These are phyloP conservation scores for Arachnopeziza araneosa DNA, from an alignment of 2,329 filamentous ascomycete species.

Conservation along the genomic window DNA sequence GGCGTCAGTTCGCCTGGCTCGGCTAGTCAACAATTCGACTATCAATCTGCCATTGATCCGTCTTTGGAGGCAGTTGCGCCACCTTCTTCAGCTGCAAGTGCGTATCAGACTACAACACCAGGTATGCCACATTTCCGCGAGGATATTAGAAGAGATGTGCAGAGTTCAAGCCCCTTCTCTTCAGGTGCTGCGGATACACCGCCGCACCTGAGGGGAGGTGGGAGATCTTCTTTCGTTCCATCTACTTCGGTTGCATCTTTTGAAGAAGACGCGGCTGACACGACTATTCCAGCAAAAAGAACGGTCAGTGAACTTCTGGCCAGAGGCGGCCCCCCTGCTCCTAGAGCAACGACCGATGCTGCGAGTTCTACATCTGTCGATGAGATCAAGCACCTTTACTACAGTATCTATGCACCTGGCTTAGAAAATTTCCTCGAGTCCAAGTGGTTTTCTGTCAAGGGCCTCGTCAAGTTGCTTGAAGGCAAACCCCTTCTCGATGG, in stretches of 20 bases:
- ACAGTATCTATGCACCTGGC: constrained; percentile 68
- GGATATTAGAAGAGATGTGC: constrained; percentile 24
- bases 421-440: constrained; percentile 77
- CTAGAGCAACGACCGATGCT: constrained; percentile 46
- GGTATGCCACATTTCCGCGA: constrained; percentile 26
- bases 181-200: constrained; percentile 32
- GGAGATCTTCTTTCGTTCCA: constrained; percentile 36
- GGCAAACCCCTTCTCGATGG: constrained; percentile 58
- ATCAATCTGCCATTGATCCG: constrained; percentile 59
- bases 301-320: constrained; percentile 71
- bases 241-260: constrained; percentile 27
- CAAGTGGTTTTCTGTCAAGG: constrained; percentile 64
- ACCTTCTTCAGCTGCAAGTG: constrained; percentile 13
- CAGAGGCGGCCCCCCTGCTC: constrained; percentile 52
- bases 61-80: constrained; percentile 47
- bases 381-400: constrained; percentile 67
- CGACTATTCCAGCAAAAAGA: constrained; percentile 47
- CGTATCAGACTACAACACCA: constrained; percentile 22
- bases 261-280: constrained; percentile 39
- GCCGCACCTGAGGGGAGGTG: constrained; percentile 45
- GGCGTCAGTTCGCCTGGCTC: constrained; percentile 40
- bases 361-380: constrained; percentile 45
- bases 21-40: constrained; percentile 47
- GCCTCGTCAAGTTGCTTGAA: constrained; percentile 38
- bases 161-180: constrained; percentile 32